A percentile compares a stretch with the other conserved stretches of the same genome.
phyloP scores from a whole-genome alignment of 2,329 filamentous ascomycete species.

The Fusarium poae region DNA sequence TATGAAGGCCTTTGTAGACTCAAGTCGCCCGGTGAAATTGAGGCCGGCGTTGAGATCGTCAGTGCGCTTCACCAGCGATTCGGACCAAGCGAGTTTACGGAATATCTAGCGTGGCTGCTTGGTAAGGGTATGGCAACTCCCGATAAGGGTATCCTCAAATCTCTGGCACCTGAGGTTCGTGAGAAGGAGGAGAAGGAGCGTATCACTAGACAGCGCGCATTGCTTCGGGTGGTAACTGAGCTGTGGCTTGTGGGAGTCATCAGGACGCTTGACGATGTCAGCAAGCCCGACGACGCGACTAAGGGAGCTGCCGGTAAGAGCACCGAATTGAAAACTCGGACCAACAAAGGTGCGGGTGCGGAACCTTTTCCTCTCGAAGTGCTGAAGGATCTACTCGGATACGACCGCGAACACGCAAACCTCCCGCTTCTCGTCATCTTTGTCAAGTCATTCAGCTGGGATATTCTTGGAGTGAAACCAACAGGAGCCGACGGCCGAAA shows the following conservation, averaged over 20 bases:
- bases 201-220: constrained; percentile 83
- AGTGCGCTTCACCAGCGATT: constrained; percentile 97
- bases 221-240: constrained; percentile 92
- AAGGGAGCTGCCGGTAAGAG: constrained; percentile 73
- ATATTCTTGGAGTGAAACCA: constrained; percentile 85
- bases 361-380: constrained; percentile 98
- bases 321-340: constrained; percentile 69
- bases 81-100: constrained; percentile 89
- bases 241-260: constrained; percentile 94
- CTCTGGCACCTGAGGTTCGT: constrained; percentile 81
- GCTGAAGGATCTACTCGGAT: constrained; percentile 93
- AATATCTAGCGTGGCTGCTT: constrained; percentile 91
- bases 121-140: constrained; percentile 92
- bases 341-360: constrained; percentile 71
- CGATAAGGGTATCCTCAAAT: constrained; percentile 86
- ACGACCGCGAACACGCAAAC: constrained; percentile 93
- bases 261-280: constrained; percentile 79
- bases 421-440: constrained; percentile 93
- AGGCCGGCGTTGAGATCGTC: constrained; percentile 90
- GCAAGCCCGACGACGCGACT: constrained; percentile 72
- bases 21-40: constrained; percentile 91
- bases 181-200: constrained; percentile 98
- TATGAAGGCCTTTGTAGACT: constrained; percentile 94
- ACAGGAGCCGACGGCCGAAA: constrained; percentile 83
- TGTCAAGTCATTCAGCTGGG: constrained; percentile 96